These are phyloP conservation scores for Rauvolfia tetraphylla DNA, from an alignment of 257 asterid species.

Conservation along the genomic window DNA sequence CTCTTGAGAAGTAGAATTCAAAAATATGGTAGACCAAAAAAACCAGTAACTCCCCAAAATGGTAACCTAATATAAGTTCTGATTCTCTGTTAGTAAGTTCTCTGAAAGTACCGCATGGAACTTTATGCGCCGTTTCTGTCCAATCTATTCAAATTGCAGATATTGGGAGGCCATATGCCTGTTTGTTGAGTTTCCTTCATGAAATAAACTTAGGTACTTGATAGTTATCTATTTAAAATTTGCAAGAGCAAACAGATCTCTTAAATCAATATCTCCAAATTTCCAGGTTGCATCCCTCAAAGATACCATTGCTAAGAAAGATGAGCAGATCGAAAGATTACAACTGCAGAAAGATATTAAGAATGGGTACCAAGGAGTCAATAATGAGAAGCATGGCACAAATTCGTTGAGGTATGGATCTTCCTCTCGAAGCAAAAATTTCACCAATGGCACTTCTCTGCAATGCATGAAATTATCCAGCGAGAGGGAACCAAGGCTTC, in stretches of 20 bases:
- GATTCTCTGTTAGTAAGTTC: background rate
- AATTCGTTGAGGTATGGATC: conserved; percentile 52
- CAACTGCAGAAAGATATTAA: conserved; percentile 48
- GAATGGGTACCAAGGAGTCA: conserved; percentile 23
- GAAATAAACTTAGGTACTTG: background rate
- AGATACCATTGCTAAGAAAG: conserved; percentile 79
- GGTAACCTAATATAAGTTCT: background rate
- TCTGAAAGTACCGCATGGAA: no score
- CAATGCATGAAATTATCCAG: conserved; percentile 22
- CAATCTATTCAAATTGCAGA: no score
- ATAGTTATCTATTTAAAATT: background rate
- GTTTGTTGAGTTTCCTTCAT: background rate
- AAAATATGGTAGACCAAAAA: background rate
- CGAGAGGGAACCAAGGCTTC: conserved; percentile 14
- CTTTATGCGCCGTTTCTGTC: no score
- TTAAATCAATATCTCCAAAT: background rate
- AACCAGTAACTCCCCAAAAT: background rate
- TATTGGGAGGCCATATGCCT: background rate
- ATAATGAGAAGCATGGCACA: conserved; percentile 26
- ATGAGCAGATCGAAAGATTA: conserved; percentile 73
- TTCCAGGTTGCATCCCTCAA: conserved; percentile 78
- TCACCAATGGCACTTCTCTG: conserved; percentile 14
- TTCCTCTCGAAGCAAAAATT: conserved; percentile 20
- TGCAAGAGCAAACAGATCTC: no score
- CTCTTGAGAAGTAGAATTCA: background rate